Evolutionary conservation across 2,329 filamentous ascomycete species (phyloP).

Genomic region (Trichoderma oligosporum): DNA sequence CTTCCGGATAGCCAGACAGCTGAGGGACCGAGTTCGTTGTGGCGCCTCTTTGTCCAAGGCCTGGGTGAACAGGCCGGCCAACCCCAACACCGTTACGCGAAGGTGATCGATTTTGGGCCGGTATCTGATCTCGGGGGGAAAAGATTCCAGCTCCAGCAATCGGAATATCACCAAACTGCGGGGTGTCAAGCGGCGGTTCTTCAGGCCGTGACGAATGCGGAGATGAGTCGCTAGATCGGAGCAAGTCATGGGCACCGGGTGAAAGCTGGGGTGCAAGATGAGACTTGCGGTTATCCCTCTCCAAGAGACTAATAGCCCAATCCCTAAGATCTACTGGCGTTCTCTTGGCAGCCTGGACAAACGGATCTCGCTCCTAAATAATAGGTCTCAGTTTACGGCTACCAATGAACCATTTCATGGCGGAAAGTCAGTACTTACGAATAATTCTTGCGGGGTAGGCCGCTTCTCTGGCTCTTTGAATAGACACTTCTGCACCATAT

Average conservation of each 20-base stretch:
- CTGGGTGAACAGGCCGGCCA: slow-evolving; percentile 47
- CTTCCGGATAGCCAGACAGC: slow-evolving; percentile 38
- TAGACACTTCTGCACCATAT: slow-evolving; percentile 95
- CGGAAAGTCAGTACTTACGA: slow-evolving; percentile 53
- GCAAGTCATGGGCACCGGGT: slow-evolving; percentile 67
- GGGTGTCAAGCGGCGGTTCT: slow-evolving; percentile 52
- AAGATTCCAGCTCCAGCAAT: slow-evolving; percentile 55
- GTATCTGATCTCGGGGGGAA: slow-evolving; percentile 50
- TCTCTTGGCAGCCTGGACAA: slow-evolving; percentile 92
- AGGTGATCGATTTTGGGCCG: slow-evolving; percentile 49
- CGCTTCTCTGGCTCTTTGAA: slow-evolving; percentile 84
- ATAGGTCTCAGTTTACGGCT: slow-evolving; percentile 17
- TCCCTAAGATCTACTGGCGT: slow-evolving; percentile 91
- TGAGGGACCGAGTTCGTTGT: slow-evolving; percentile 54
- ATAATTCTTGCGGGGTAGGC: slow-evolving; percentile 89
- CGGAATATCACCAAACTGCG: slow-evolving; percentile 69
- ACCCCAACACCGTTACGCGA: slow-evolving; percentile 47
- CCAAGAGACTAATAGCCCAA: slow-evolving; percentile 93
- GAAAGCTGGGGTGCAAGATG: slow-evolving; percentile 79
- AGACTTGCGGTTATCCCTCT: slow-evolving; percentile 91
- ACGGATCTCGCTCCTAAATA: slow-evolving; percentile 78
- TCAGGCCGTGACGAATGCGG: slow-evolving; percentile 41
- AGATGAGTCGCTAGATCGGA: slow-evolving; percentile 61
- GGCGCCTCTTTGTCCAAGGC: slow-evolving; percentile 50
- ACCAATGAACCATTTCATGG: too few species aligned